Percentiles rank a stretch among this genome's conserved stretches.
phyloP scores from a whole-genome alignment of 108 stramenopile species.

The Mayamaea pseudoterrestris region DNA sequence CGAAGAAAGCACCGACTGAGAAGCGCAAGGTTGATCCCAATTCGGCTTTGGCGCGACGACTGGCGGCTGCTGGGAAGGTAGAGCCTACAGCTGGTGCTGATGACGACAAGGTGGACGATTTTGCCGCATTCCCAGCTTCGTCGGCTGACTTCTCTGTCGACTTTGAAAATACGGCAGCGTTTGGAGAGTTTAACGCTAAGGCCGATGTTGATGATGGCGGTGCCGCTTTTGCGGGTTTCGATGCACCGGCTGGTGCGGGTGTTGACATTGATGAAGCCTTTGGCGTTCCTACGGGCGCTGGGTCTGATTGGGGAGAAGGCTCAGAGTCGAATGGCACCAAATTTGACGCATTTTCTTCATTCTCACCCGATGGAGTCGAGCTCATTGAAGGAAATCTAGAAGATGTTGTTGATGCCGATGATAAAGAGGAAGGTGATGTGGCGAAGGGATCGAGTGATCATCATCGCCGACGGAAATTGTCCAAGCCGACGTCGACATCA shows the following conservation, averaged over 20 bases:
- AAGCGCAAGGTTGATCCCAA: conserved; percentile 71
- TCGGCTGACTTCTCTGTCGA: background rate
- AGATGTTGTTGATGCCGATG: too few species aligned
- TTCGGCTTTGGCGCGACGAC: conserved; percentile 65
- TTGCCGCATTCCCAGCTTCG: background rate
- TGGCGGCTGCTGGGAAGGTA: conserved; percentile 16
- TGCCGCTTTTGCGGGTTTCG: conserved; percentile 1
- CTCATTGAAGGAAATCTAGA: too few species aligned
- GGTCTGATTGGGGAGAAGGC: too few species aligned
- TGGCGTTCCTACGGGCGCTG: too few species aligned
- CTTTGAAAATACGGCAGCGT: background rate
- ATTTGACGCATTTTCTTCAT: too few species aligned
- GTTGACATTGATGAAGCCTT: too few species aligned
- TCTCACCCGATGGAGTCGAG: too few species aligned
- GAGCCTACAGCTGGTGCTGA: background rate
- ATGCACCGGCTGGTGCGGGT: background rate
- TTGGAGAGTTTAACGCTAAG: conserved; percentile 3
- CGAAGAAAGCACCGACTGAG: conserved; percentile 33
- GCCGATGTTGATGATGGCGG: background rate
- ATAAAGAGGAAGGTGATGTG: too few species aligned
- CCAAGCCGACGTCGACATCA: too few species aligned
- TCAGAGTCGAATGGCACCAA: too few species aligned
- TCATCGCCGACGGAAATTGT: too few species aligned
- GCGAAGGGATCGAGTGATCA: too few species aligned
- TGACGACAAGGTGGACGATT: background rate